Base-by-base conservation (phyloP, 139 green algal species). In the Chlorella sp. region DNA sequence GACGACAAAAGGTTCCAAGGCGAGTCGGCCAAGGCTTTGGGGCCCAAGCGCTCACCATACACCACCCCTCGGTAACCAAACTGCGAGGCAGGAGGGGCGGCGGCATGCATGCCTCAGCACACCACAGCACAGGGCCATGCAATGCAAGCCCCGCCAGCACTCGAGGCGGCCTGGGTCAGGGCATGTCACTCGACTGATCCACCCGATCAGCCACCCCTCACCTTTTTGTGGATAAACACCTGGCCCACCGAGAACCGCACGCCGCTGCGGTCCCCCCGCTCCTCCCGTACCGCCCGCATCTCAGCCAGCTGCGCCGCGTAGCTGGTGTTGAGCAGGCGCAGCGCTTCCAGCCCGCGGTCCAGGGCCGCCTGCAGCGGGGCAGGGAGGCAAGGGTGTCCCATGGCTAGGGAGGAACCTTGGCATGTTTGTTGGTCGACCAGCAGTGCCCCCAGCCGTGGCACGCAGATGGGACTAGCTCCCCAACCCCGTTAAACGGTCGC, bases 201-300 rank as follows among this genome's bases (percentile, higher is more conserved):
- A n/a, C n/a, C n/a, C n/a, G n/a, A n/a, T n/a, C n/a, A 19, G 24
- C 28, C 40, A 28, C 62, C 26, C 13, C 76, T 7, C 76, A 81
- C 76, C 76, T 83, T 85, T 24, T 87, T 85, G 26, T 89, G 81
- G 17, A 68, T 38, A 60, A 89, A 89, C 14, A 87, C 81, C 19
- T 84, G 69, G 16, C 86, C 86, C 67, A 89, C 60, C 26, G 46
- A 69, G 74, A 74, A 87, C 9, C 51, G 75, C 11, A 89, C 74
- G 30, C 70, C 56, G 16, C 36, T 36, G 46, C 46, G 34, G 73
- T 87, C 76, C 32, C n/a, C 65, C 8, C 70, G 44, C 51, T 87
- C 73, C 7, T 84, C 51, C 11, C 81, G 78, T 80, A 89, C 83
- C 7, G 44, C 73, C 54, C 41, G 40, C 38, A 82, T 43, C 41